phyloP scores from a whole-genome alignment of 1,139 yeast species.

The Pichia sp. region DNA sequence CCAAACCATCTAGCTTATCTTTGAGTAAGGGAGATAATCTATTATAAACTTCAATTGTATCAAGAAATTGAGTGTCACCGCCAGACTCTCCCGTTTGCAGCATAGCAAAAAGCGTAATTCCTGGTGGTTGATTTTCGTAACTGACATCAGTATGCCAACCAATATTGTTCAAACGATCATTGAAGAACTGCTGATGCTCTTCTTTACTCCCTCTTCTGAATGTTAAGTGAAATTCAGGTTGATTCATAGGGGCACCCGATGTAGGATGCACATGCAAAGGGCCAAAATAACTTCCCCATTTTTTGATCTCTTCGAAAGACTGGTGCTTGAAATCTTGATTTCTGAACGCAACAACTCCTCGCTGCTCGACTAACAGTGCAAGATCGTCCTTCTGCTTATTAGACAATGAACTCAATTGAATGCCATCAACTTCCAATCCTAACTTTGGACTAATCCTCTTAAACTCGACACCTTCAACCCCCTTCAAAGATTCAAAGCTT shows the following conservation, averaged over 20 bases:
- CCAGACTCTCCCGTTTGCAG: conserved; percentile 38
- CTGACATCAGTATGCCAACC: conserved; percentile 68
- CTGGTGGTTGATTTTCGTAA: conserved; percentile 69
- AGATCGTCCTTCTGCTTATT: conserved; percentile 58
- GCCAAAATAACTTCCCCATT: conserved; percentile 61
- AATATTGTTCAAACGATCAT: conserved; percentile 36
- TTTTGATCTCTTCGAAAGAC: conserved; percentile 43
- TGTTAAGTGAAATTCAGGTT: conserved; percentile 59
- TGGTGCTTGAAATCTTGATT: conserved; percentile 56
- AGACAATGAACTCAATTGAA: conserved; percentile 52
- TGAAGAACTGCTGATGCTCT: conserved; percentile 36
- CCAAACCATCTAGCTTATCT: conserved; percentile 50
- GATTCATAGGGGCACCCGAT: conserved; percentile 59
- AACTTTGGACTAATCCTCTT: conserved; percentile 54
- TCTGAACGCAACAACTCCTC: conserved; percentile 66
- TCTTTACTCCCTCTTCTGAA: conserved; percentile 48
- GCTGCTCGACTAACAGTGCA: conserved; percentile 58
- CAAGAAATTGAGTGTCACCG: conserved; percentile 69
- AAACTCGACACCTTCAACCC: conserved; percentile 30
- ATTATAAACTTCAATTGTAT: conserved; percentile 61
- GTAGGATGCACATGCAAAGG: conserved; percentile 71
- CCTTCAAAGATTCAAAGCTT: conserved; percentile 47
- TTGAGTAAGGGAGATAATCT: conserved; percentile 60
- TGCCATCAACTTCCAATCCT: conserved; percentile 58
- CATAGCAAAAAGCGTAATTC: conserved; percentile 57